Percentiles rank a stretch among this genome's conserved stretches.
Conservation (phyloP, 169 alveolate species). For the Ichthyophthirius multifiliis region DNA sequence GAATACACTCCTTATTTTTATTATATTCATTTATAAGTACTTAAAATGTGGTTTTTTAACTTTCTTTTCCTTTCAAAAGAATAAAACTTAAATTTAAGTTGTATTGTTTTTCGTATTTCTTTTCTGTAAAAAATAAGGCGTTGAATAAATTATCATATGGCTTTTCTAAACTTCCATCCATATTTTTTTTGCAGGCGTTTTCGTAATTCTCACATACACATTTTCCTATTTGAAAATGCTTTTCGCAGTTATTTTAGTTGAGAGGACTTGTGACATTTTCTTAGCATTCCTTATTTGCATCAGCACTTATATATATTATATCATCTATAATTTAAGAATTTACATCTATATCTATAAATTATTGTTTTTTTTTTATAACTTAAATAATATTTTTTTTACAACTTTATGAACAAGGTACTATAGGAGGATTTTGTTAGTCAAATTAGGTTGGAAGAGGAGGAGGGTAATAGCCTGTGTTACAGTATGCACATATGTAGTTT, state of each 20-base stretch:
- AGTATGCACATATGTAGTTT: no score
- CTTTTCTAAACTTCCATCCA: not conserved
- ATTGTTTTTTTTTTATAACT: not conserved
- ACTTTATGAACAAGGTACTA: not conserved
- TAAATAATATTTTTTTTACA: not conserved
- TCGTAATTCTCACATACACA: not conserved
- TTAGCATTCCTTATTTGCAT: not conserved
- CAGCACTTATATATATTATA: not conserved
- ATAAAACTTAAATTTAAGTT: not conserved
- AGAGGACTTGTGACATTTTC: no score
- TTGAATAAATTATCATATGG: not conserved
- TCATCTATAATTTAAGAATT: not conserved
- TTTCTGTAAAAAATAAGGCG: not conserved
- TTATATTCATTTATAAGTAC: not conserved
- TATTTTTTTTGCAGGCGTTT: not conserved
- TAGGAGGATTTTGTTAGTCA: no score
- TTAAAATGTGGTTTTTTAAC: not conserved
- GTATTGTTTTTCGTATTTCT: not conserved
- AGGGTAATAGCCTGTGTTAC: no score
- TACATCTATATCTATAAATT: not conserved
- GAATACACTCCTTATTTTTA: not conserved
- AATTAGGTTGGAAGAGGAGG: not conserved
- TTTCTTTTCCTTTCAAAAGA: not conserved
- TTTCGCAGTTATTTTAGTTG: not conserved
- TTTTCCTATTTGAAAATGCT: not conserved